Percentiles rank a stretch among this genome's conserved stretches.
Evolutionary conservation across 176 grass and related monocot genomes (phyloP).

Genomic region (Oryza australiensis): DNA sequence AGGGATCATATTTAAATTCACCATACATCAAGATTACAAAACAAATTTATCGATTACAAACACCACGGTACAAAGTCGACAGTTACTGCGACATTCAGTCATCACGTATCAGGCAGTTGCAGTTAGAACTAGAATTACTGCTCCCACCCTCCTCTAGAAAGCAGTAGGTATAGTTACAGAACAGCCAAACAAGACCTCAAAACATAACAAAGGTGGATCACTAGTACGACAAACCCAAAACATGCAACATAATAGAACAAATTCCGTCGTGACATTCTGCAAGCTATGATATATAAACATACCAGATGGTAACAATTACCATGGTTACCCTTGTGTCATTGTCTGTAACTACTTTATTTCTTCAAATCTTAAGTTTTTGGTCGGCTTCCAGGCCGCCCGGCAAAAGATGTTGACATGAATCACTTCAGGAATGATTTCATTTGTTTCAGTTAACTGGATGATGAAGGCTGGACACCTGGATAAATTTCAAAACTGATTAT

Average conservation of each 20-base stretch:
- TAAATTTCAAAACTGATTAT: background rate
- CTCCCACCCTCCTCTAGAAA: slow-evolving; percentile 4
- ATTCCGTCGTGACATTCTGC: background rate
- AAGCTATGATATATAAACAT: slow-evolving; percentile 26
- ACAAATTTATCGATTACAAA: slow-evolving; percentile 23
- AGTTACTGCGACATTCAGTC: background rate
- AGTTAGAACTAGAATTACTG: background rate
- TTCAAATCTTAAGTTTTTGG: too few relatives aligned
- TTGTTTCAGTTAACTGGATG: background rate
- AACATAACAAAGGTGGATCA: background rate
- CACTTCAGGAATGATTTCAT: background rate
- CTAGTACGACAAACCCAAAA: background rate
- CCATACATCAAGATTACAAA: background rate
- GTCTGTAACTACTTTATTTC: too few relatives aligned
- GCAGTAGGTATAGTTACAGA: background rate
- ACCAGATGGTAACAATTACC: background rate
- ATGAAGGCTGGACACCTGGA: background rate
- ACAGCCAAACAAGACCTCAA: background rate
- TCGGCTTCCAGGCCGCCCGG: too few relatives aligned
- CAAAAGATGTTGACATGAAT: background rate
- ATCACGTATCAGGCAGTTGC: background rate
- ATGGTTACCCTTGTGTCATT: too few relatives aligned
- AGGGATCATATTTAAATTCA: background rate
- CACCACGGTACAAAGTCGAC: background rate
- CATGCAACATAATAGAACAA: slow-evolving; percentile 3